Percentiles rank a stretch among this genome's conserved stretches.
These are phyloP conservation scores for Candida cerambycidarum DNA, from an alignment of 805 yeast genomes.

Conservation along the genomic window DNA sequence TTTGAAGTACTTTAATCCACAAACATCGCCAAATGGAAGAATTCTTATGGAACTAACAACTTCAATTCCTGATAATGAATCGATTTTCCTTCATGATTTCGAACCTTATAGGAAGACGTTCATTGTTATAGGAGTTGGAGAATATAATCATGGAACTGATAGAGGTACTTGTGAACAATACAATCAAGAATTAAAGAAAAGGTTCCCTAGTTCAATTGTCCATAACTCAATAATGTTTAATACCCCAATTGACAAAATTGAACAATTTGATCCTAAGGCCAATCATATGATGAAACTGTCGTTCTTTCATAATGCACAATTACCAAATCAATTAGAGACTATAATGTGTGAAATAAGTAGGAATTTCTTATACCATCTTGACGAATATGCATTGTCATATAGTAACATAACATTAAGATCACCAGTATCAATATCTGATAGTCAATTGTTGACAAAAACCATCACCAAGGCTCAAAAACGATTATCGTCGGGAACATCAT, in stretches of 20 bases:
- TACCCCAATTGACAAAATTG: slow-evolving; percentile 28
- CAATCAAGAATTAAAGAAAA: slow-evolving; percentile 33
- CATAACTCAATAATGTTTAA: slow-evolving; percentile 58
- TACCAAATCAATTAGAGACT: slow-evolving; percentile 46
- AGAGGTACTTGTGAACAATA: neutral
- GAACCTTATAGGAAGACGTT: slow-evolving; percentile 86
- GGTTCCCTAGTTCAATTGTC: slow-evolving; percentile 52
- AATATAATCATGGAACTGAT: slow-evolving; percentile 20
- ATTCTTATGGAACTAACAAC: slow-evolving; percentile 57
- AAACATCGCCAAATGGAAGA: slow-evolving; percentile 77
- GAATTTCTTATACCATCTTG: slow-evolving; percentile 60
- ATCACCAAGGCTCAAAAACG: slow-evolving; percentile 44
- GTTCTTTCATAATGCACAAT: slow-evolving; percentile 27
- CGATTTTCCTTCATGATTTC: slow-evolving; percentile 74
- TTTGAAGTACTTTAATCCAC: slow-evolving; percentile 68
- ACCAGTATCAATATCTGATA: slow-evolving; percentile 65
- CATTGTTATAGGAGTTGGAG: slow-evolving; percentile 50
- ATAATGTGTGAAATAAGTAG: slow-evolving; percentile 71
- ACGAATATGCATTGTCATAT: slow-evolving; percentile 69
- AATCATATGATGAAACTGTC: slow-evolving; percentile 18
- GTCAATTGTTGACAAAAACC: slow-evolving; percentile 42
- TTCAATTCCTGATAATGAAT: slow-evolving; percentile 50
- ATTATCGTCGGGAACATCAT: slow-evolving; percentile 36
- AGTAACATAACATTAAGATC: slow-evolving; percentile 80
- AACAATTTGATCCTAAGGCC: slow-evolving; percentile 14